Conservation (phyloP, 306 rosid genomes). For the Gillenia trifoliata region DNA sequence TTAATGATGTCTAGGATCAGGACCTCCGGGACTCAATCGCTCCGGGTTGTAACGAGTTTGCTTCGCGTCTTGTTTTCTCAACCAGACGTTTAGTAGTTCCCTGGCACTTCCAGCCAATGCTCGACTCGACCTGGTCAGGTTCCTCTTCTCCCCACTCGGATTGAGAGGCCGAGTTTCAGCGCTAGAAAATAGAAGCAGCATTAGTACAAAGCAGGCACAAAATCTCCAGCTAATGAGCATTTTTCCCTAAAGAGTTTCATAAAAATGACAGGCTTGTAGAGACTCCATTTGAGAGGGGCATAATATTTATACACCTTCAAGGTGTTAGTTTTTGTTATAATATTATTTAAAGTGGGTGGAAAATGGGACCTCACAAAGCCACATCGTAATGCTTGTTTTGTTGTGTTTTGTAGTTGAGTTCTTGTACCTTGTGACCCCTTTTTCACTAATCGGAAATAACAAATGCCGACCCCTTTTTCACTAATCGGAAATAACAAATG, state of each 20-base stretch:
- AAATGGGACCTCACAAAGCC: neutral
- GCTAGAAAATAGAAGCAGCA: conserved; percentile 12
- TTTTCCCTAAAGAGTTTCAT: neutral
- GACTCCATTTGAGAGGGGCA: neutral
- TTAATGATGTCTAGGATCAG: conserved; percentile 25
- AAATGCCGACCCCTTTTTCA: conserved; percentile 19
- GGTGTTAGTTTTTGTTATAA: neutral
- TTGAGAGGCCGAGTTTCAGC: conserved; percentile 17
- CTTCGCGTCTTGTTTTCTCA: neutral
- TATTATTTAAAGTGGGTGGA: neutral
- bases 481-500: conserved; percentile 14
- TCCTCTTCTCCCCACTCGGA: neutral
- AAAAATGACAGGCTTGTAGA: conserved; percentile 1
- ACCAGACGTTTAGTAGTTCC: conserved; percentile 1
- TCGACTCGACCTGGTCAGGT: neutral
- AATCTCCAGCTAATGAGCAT: conserved; percentile 3
- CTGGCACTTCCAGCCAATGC: conserved; percentile 3
- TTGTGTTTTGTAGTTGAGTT: neutral
- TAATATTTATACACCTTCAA: neutral
- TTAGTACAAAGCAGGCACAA: neutral
- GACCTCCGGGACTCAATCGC: conserved; percentile 25
- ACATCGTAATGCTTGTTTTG: neutral
- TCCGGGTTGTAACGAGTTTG: neutral
- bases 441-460: conserved; percentile 1
- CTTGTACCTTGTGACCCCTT: neutral